Conservation (phyloP, 345 rosid species). For the Gossypium bickii region DNA sequence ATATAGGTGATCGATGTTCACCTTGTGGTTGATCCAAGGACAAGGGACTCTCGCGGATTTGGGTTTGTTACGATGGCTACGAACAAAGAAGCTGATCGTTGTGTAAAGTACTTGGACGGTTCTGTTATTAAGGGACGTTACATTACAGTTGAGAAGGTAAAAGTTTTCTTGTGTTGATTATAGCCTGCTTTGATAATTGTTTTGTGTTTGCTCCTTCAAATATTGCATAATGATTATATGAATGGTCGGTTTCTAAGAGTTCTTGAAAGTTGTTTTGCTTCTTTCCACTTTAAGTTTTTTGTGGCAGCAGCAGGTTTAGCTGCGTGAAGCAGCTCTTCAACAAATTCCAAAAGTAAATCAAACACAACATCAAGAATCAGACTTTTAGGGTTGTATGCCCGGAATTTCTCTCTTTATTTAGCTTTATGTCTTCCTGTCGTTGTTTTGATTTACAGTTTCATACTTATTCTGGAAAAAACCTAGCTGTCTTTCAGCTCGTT, state of each 20-base stretch:
- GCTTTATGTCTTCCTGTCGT: slow-evolving; percentile 10
- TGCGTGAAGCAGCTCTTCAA: slow-evolving; percentile 89
- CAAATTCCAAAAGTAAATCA: slow-evolving; percentile 60
- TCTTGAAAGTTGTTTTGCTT: slow-evolving; percentile 64
- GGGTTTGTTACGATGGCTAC: slow-evolving; percentile 80
- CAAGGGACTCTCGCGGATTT: slow-evolving; percentile 87
- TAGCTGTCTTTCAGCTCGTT: not conserved
- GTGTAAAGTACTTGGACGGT: slow-evolving; percentile 66
- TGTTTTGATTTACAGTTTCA: not conserved
- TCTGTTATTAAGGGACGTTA: slow-evolving; percentile 76
- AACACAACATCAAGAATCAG: slow-evolving; percentile 52
- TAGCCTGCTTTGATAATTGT: not conserved
- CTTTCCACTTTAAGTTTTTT: slow-evolving; percentile 74
- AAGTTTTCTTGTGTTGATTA: not conserved
- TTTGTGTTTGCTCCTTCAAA: not conserved
- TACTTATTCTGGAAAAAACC: not conserved
- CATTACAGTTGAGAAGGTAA: slow-evolving; percentile 91
- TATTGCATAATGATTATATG: slow-evolving; percentile 11
- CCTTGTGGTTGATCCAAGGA: slow-evolving; percentile 92
- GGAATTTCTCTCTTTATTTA: slow-evolving; percentile 56
- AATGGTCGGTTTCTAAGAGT: slow-evolving; percentile 23
- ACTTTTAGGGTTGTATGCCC: slow-evolving; percentile 88
- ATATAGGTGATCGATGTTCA: slow-evolving; percentile 75
- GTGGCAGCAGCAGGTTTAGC: slow-evolving; percentile 83
- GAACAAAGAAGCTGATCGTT: slow-evolving; percentile 61